Evolutionary conservation across 441 rosid genomes (phyloP).

Genomic region (Capsella rubella): DNA sequence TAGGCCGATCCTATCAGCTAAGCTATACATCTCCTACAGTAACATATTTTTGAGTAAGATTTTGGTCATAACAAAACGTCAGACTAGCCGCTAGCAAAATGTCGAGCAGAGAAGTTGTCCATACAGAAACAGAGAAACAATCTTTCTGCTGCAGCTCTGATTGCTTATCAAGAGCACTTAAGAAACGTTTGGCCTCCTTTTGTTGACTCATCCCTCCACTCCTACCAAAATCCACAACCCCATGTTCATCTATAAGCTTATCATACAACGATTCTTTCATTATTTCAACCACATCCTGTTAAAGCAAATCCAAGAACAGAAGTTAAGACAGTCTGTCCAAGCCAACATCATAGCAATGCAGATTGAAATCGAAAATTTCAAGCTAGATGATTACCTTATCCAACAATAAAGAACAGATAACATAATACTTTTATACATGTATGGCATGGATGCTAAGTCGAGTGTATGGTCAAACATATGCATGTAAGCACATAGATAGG

Average conservation of each 20-base stretch:
- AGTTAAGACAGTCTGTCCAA: conserved; percentile 31
- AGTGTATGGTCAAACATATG: conserved; percentile 33
- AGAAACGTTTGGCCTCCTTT: conserved; percentile 94
- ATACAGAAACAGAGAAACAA: conserved; percentile 83
- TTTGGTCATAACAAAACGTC: conserved; percentile 14
- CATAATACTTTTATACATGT: conserved; percentile 13
- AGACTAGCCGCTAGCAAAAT: conserved; percentile 25
- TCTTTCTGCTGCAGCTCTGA: conserved; percentile 94
- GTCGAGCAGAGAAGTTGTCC: conserved; percentile 41
- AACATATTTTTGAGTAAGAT: conserved; percentile 9
- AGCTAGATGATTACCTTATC: conserved; percentile 12
- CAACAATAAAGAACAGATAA: conserved; percentile 10
- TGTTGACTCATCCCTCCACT: conserved; percentile 99
- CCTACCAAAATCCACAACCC: conserved; percentile 90
- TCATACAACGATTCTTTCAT: conserved; percentile 97
- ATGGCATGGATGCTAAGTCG: background rate
- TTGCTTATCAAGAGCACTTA: conserved; percentile 91
- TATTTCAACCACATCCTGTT: conserved; percentile 96
- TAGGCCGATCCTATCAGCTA: conserved; percentile 91
- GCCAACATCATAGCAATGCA: conserved; percentile 21
- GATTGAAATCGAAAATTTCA: conserved; percentile 15
- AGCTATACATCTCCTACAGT: conserved; percentile 91
- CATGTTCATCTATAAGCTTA: conserved; percentile 93
- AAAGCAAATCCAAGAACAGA: conserved; percentile 21
- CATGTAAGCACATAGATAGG: conserved; percentile 2